Conservation (phyloP, 2,329 filamentous ascomycete species). For the Hypoxylon sp. region DNA sequence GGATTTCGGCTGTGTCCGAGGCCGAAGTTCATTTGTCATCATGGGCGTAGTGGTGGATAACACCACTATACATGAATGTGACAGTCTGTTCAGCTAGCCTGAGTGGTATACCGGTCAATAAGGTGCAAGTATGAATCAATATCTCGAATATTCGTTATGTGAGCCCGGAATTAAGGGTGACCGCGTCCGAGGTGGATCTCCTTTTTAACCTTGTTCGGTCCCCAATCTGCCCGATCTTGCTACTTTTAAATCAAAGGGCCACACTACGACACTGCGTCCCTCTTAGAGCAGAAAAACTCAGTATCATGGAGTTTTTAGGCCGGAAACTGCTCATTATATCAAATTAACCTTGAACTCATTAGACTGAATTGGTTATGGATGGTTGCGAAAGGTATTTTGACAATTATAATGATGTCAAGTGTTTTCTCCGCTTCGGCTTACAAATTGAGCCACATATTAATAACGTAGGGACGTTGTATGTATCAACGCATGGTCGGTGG, state of each 20-base stretch:
- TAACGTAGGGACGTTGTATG: no score
- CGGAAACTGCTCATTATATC: no score
- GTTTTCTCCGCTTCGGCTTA: no score
- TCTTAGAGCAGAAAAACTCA: neutral
- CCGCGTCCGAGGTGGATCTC: neutral
- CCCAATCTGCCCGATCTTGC: neutral
- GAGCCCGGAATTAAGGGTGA: neutral
- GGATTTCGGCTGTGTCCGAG: neutral
- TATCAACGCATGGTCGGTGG: no score
- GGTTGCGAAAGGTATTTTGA: no score
- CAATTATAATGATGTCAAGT: no score
- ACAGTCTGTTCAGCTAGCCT: neutral
- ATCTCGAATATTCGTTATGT: neutral
- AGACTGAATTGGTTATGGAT: no score
- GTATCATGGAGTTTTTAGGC: neutral
- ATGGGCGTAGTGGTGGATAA: neutral
- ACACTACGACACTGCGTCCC: no score
- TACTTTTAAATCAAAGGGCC: no score
- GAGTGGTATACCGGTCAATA: neutral
- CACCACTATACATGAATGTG: neutral
- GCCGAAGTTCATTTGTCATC: conserved; percentile 22
- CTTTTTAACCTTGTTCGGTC: neutral
- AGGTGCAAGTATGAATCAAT: neutral
- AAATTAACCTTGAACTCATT: no score
- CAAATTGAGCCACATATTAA: no score